phyloP scores from a whole-genome alignment of 805 yeast genomes.

The Metahyphopichia silvanorum region DNA sequence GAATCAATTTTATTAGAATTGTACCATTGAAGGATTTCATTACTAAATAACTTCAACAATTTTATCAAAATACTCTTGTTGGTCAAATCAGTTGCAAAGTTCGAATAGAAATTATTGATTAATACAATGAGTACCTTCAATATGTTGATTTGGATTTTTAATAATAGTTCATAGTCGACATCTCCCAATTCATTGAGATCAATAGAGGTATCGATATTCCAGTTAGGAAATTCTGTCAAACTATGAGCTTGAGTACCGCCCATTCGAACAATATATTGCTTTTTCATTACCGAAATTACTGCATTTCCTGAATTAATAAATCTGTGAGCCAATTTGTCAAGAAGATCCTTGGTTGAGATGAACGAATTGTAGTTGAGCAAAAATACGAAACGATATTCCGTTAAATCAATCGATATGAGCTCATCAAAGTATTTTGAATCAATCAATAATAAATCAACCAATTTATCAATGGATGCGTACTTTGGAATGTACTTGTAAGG shows the following conservation, averaged over 20 bases:
- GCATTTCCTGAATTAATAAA: slow-evolving; percentile 44
- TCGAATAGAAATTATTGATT: slow-evolving; percentile 68
- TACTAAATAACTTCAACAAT: slow-evolving; percentile 63
- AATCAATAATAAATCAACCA: slow-evolving; percentile 75
- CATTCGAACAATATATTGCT: slow-evolving; percentile 13
- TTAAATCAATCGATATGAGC: slow-evolving; percentile 29
- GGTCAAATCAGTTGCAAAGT: slow-evolving; percentile 65
- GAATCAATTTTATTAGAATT: slow-evolving; percentile 38
- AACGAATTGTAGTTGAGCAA: slow-evolving; percentile 39
- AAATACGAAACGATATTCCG: slow-evolving; percentile 41
- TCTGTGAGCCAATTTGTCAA: slow-evolving; percentile 38
- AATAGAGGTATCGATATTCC: slow-evolving; percentile 45
- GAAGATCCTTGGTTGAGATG: slow-evolving; percentile 35
- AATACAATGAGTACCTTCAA: slow-evolving; percentile 72
- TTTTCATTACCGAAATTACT: slow-evolving; percentile 41
- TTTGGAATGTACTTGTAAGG: slow-evolving; percentile 29
- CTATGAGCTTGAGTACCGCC: slow-evolving; percentile 9
- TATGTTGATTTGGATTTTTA: slow-evolving; percentile 78
- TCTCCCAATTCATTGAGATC: slow-evolving; percentile 41
- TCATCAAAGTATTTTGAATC: slow-evolving; percentile 59
- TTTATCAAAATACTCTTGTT: slow-evolving; percentile 61
- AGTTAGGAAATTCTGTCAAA: slow-evolving; percentile 49
- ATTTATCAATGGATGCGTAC: slow-evolving; percentile 65
- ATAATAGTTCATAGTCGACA: slow-evolving; percentile 63
- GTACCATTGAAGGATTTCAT: slow-evolving; percentile 55